phyloP scores from a whole-genome alignment of 805 yeast species.

The Brettanomyces bruxellensis region DNA sequence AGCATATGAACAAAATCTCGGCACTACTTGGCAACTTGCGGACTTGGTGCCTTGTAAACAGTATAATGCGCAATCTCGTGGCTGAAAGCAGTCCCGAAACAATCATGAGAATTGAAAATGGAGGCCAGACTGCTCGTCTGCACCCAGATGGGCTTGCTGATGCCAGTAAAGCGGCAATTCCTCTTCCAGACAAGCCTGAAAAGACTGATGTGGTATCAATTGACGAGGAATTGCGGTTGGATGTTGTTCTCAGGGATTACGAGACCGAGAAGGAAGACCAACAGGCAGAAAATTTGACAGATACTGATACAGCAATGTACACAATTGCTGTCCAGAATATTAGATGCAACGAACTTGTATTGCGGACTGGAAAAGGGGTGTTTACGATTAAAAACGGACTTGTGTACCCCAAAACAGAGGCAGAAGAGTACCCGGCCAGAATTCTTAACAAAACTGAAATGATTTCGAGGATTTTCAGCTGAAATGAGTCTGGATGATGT shows the following conservation, averaged over 20 bases:
- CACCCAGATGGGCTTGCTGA: not conserved
- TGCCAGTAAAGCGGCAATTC: not conserved
- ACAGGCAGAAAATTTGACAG: not conserved
- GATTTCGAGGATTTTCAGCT: constrained; percentile 1
- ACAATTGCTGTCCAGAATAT: constrained; percentile 8
- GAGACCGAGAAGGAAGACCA: not conserved
- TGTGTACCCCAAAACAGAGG: not conserved
- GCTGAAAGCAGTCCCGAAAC: not conserved
- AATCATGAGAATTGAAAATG: not conserved
- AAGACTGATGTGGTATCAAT: constrained; percentile 7
- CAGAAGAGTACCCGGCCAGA: constrained; percentile 5
- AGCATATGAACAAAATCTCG: constrained; percentile 10
- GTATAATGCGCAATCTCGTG: constrained; percentile 12
- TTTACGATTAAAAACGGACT: constrained; percentile 10
- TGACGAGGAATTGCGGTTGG: constrained; percentile 13
- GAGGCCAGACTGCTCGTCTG: not conserved
- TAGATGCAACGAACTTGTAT: constrained; percentile 6
- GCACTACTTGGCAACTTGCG: constrained; percentile 15
- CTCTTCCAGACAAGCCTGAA: not conserved
- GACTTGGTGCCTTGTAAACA: constrained; percentile 21
- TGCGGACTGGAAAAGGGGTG: constrained; percentile 3
- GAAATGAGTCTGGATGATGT: too few relatives aligned
- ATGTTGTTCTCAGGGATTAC: constrained; percentile 14
- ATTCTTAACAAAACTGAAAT: constrained; percentile 13
- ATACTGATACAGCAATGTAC: not conserved